These are phyloP conservation scores for Teratosphaeria zuluensis DNA, from an alignment of 2,329 filamentous ascomycete genomes.

Conservation along the genomic window DNA sequence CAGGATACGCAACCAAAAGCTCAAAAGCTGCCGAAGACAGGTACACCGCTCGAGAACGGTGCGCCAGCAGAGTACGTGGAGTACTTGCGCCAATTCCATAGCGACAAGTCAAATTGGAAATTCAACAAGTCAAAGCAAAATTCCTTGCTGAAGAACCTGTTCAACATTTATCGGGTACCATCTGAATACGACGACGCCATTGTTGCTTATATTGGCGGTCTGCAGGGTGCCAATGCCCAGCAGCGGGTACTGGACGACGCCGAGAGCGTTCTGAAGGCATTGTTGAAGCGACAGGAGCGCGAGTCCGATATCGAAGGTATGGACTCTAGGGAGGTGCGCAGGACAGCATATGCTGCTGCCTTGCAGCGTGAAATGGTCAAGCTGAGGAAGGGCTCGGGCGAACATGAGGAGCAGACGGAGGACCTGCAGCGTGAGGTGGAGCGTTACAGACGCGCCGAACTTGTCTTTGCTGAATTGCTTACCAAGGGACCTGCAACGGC, in stretches of 20 bases:
- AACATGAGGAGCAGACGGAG: conserved; percentile 25
- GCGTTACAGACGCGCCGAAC: conserved; percentile 13
- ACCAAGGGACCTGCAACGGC: conserved; percentile 5
- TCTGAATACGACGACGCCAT: conserved; percentile 59
- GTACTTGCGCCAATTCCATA: conserved; percentile 70
- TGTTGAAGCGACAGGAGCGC: conserved; percentile 44
- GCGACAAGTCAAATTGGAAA: conserved; percentile 67
- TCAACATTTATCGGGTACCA: conserved; percentile 63
- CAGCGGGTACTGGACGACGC: conserved; percentile 59
- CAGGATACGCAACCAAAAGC: neutral
- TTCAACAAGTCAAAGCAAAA: conserved; percentile 94
- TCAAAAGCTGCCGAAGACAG: neutral
- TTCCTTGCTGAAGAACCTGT: conserved; percentile 71
- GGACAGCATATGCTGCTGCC: conserved; percentile 28
- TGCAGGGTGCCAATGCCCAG: conserved; percentile 50
- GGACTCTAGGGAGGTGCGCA: conserved; percentile 26
- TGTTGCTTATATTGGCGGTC: conserved; percentile 65
- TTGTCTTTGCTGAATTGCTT: conserved; percentile 12
- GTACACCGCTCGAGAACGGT: neutral
- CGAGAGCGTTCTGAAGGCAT: conserved; percentile 48
- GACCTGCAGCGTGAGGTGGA: conserved; percentile 26
- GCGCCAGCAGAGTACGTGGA: conserved; percentile 51
- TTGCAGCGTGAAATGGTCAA: conserved; percentile 24
- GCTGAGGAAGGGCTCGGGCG: conserved; percentile 17
- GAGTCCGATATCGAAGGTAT: conserved; percentile 36